Evolutionary conservation across 208 protist genomes (phyloP), one percentile per base, ranked within the genome.

Genomic region (Phytomonas serpens): DNA sequence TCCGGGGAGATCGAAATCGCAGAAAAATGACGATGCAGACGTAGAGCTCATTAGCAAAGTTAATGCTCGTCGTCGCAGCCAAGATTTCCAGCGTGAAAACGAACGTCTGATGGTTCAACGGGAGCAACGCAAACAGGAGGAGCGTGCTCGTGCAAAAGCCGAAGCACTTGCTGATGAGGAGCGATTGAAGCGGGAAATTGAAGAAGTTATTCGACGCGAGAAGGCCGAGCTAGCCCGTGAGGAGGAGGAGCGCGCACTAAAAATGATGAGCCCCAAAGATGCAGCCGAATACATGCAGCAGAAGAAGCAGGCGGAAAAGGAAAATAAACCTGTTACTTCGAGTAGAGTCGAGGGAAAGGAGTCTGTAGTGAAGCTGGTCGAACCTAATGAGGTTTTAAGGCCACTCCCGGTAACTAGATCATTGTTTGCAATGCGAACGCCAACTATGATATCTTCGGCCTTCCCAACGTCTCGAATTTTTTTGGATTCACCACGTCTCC

Each of bases 1-100:
- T 57, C 19, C 4, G 27, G 16, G 19, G 47, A 19, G 47, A 27
- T 57, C 47, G 2, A 57, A 27, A 6, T 1, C 47, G 47, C 47
- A 57, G 47, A 16, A 57, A 19, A 19, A 1, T 23, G 27, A 27
- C 19, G 47, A 57, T 6, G 47, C 23, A 7, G 47, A 57, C 27
- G 19, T 57, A 57, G 47, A 57, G 16, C 13, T 57, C 16, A 23
- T 19, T 57, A 57, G 47, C 10, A 57, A 57, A 23, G 19, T 27
- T 27, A 57, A 57, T 62, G 81, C 78, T 3, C 75, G 83, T 14
- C 73, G 82, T 27, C 79, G 83, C 32, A 87, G 85, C 30, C 78
- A 85, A 42, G 81, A 90, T 71, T 61, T 92, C n/a, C 90, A 95
- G 57, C 69, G 78, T 27, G 90, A 92, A 67, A 93, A 92, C 65